Percentiles rank a stretch among this genome's conserved stretches.
These are phyloP conservation scores for Furcasterigmium sp. DNA, from an alignment of 2,329 filamentous ascomycete genomes.

Conservation along the genomic window DNA sequence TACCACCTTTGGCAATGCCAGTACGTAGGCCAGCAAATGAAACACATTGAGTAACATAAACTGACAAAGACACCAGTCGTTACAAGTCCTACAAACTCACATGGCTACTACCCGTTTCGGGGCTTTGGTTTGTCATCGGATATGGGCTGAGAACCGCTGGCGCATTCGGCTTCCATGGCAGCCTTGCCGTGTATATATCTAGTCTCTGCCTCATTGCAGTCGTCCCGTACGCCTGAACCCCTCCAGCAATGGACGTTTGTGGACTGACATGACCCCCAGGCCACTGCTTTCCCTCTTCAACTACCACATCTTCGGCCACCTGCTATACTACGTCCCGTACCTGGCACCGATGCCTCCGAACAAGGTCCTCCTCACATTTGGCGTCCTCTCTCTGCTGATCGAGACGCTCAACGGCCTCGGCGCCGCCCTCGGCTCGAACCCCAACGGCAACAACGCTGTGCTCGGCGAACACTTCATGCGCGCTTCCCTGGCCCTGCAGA, in stretches of 20 bases:
- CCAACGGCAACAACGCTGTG: conserved; percentile 18
- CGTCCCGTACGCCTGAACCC: conserved; percentile 26
- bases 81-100: conserved; percentile 48
- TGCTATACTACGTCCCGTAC: conserved; percentile 58
- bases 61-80: conserved; percentile 43
- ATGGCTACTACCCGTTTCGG: conserved; percentile 43
- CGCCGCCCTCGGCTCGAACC: conserved; percentile 32
- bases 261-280: conserved; percentile 19
- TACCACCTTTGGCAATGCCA: conserved; percentile 48
- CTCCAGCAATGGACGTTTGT: background rate
- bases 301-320: conserved; percentile 57
- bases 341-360: conserved; percentile 46
- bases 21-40: conserved; percentile 21
- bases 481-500: conserved; percentile 38
- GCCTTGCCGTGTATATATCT: conserved; percentile 36
- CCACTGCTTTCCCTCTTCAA: conserved; percentile 59
- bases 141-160: conserved; percentile 49
- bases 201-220: conserved; percentile 32
- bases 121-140: conserved; percentile 44
- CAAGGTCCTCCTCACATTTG: conserved; percentile 40
- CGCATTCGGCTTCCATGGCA: conserved; percentile 29
- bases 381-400: conserved; percentile 36
- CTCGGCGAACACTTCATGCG: conserved; percentile 32
- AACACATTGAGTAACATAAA: conserved; percentile 46
- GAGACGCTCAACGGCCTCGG: conserved; percentile 42